phyloP scores from a whole-genome alignment of 2,329 filamentous ascomycete species.

The Fusarium neocosmosporiellum region DNA sequence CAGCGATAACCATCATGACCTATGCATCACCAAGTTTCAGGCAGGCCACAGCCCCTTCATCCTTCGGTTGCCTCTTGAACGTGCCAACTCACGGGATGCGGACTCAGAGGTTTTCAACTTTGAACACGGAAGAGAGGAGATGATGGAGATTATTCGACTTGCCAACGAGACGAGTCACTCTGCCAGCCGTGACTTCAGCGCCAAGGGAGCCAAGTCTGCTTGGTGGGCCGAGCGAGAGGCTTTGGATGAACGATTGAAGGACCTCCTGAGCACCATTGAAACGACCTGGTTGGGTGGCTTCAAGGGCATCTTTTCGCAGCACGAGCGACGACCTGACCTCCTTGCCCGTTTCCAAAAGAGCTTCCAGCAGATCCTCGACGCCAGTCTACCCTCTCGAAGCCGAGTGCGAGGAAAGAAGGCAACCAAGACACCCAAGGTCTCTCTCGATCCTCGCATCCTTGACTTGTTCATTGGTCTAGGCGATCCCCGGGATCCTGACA shows the following conservation, averaged over 20 bases:
- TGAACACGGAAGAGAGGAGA: slow-evolving; percentile 79
- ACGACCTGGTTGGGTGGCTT: slow-evolving; percentile 96
- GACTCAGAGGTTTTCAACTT: slow-evolving; percentile 87
- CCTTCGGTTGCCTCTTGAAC: slow-evolving; percentile 83
- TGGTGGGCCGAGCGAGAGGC: slow-evolving; percentile 93
- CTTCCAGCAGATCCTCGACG: slow-evolving; percentile 83
- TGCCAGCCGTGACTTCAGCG: slow-evolving; percentile 72
- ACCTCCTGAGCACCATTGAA: slow-evolving; percentile 87
- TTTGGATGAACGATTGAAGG: slow-evolving; percentile 80
- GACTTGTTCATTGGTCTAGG: slow-evolving; percentile 91
- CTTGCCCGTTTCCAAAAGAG: slow-evolving; percentile 80
- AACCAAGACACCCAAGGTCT: slow-evolving; percentile 55
- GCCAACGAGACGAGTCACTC: slow-evolving; percentile 88
- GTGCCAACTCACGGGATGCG: slow-evolving; percentile 82
- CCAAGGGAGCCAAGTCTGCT: slow-evolving; percentile 78
- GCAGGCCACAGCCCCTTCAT: slow-evolving; percentile 83
- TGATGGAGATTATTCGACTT: slow-evolving; percentile 82
- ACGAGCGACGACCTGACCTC: slow-evolving; percentile 69
- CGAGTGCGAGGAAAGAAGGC: slow-evolving; percentile 68
- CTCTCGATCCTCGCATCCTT: slow-evolving; percentile 72
- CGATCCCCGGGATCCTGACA: slow-evolving; percentile 72
- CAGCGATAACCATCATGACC: slow-evolving; percentile 83
- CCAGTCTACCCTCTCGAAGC: slow-evolving; percentile 85
- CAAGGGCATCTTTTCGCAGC: slow-evolving; percentile 89
- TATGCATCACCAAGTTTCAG: slow-evolving; percentile 89